Base-by-base conservation (phyloP, 108 stramenopile genomes). In the Nitzschia putrida region DNA sequence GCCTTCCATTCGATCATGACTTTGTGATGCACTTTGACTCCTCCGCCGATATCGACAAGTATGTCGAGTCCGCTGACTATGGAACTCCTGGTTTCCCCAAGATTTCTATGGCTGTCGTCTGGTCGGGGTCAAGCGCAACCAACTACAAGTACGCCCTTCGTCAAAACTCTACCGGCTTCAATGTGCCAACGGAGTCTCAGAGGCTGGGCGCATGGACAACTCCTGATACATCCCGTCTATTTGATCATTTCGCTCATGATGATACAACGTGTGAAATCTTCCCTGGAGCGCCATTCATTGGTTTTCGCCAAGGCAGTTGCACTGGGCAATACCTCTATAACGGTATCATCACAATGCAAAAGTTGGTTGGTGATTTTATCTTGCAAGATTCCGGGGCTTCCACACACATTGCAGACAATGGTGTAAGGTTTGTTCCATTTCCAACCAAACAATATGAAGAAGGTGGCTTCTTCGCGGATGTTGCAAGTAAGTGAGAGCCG, bases 291-390 rank as follows among this genome's bases (percentile, higher is more conserved):
- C 63, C 83, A 0, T 64, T 72, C 20, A 57, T 74, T 51, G 91
- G 91, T 22, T 64, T 68, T 25, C 51, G 68, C 22, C 39, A 56
- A 24, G 64, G 61, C 12, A 77, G 76, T 13, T 93, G 91, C 58
- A 93, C 88, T 10, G 85, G 84, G 16, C 81, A 86, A 53, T 93
- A 93, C 54, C 70, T 88, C 22, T 79, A 83, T 66, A 93, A 93
- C 78, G 91, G 91, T 52, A 81, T 83, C 3, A 57, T 93, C 13
- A 76, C 85, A 0, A 70, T 87, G 43, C 92, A 93, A 64, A 81
- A 87, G 5, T 66, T 93, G 64, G 76, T 90, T 12, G 74, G 80
- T 71, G 92, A 93, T 61, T 93, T 78, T 53, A 88, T 93, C 55
- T 52, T 89, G 25, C 66, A 69, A 22, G 75, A 80, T 43, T 65